phyloP scores from a whole-genome alignment of 306 rosid species.

The Cucumis melo region DNA sequence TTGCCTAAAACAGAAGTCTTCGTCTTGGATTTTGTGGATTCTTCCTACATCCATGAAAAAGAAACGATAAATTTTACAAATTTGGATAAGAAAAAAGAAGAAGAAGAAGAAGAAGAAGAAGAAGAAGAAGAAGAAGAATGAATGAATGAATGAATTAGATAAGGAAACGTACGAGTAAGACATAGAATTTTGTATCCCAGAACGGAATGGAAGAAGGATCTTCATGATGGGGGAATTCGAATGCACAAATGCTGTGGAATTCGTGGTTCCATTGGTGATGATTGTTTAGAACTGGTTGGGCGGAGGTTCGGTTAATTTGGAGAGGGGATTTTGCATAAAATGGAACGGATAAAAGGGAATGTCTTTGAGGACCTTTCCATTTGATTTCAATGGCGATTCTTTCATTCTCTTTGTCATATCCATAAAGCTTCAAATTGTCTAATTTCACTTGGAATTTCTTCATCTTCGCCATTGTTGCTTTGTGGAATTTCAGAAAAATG shows the following conservation, averaged over 20 bases:
- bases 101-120: not conserved
- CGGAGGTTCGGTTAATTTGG: constrained; percentile 23
- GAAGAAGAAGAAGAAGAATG: not conserved
- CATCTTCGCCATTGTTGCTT: constrained; percentile 19
- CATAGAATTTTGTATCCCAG: constrained; percentile 28
- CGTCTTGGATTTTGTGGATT: constrained; percentile 9
- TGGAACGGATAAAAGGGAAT: constrained; percentile 17
- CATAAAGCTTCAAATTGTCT: constrained; percentile 36
- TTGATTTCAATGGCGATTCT: constrained; percentile 24
- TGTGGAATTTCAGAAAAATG: not conserved
- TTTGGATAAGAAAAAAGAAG: not conserved
- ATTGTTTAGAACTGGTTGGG: not conserved
- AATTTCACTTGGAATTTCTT: constrained; percentile 33
- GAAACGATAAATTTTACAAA: not conserved
- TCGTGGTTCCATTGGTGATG: constrained; percentile 24
- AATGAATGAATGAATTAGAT: not conserved
- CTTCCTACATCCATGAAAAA: constrained; percentile 12
- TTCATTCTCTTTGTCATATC: constrained; percentile 1
- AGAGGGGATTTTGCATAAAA: constrained; percentile 20
- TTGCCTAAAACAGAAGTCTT: constrained; percentile 35
- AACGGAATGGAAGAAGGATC: not conserved
- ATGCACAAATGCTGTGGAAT: constrained; percentile 14
- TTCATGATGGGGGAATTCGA: constrained; percentile 5
- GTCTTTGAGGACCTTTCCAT: constrained; percentile 17
- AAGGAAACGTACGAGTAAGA: constrained; percentile 35